Conservation (phyloP, 345 rosid genomes). For the Dipteronia sinensis region DNA sequence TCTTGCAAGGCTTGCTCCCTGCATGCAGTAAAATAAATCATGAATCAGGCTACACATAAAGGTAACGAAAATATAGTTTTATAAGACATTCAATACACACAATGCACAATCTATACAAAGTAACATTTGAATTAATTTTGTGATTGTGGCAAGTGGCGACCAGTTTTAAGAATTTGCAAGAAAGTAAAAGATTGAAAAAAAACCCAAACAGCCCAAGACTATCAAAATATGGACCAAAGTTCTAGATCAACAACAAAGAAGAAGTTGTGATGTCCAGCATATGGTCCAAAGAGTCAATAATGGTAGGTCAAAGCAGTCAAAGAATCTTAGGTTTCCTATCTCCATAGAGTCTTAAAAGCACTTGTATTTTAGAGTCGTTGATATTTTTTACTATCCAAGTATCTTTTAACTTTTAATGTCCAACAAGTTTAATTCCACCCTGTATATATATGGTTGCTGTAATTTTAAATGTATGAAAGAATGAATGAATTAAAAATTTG, state of each 20-base stretch:
- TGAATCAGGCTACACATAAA: not conserved
- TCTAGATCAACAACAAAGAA: not conserved
- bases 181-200: not conserved
- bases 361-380: not conserved
- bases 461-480: not conserved
- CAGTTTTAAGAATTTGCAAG: not conserved
- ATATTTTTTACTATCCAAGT: not conserved
- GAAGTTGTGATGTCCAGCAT: not conserved
- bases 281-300: not conserved
- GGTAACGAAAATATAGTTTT: not conserved
- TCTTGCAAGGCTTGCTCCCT: slow-evolving; percentile 97
- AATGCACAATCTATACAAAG: slow-evolving; percentile 12
- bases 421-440: not conserved
- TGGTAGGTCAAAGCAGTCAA: not conserved
- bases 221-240: not conserved
- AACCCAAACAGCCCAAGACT: not conserved
- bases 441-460: not conserved
- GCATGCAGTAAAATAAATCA: slow-evolving; percentile 24
- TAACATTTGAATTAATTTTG: not conserved
- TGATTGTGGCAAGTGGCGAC: not conserved
- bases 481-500: not conserved
- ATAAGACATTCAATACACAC: not conserved
- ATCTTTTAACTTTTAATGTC: not conserved
- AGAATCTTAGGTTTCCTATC: no score
- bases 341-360: not conserved